Percentiles rank a stretch among this genome's conserved stretches.
phyloP scores from a whole-genome alignment of 805 yeast genomes.

The Metschnikowia hibisci region DNA sequence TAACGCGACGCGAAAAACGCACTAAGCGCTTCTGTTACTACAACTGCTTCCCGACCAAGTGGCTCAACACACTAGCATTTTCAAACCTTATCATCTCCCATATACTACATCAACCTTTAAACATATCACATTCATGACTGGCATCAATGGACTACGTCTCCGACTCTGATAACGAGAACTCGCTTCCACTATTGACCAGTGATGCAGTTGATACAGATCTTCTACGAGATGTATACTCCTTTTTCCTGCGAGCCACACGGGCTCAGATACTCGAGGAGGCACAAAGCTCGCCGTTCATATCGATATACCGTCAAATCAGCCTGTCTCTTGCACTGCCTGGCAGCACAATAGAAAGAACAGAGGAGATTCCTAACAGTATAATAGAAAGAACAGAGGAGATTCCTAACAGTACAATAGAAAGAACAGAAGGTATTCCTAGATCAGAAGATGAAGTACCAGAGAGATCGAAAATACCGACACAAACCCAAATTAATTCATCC shows the following conservation, averaged over 20 bases:
- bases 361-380: neutral
- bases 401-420: neutral
- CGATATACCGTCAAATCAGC: slow-evolving; percentile 3
- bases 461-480: no score
- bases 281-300: slow-evolving; percentile 8
- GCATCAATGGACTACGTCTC: slow-evolving; percentile 15
- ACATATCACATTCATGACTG: slow-evolving; percentile 1
- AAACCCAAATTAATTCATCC: no score
- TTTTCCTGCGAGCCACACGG: slow-evolving; percentile 12
- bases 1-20: slow-evolving; percentile 1
- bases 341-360: neutral
- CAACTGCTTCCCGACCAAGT: no score
- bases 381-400: neutral
- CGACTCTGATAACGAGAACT: slow-evolving; percentile 20
- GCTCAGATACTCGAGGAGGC: slow-evolving; percentile 13
- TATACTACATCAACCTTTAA: neutral
- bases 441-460: no score
- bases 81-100: no score
- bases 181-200: slow-evolving; percentile 13
- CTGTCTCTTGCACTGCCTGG: neutral
- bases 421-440: no score
- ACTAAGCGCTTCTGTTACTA: no score
- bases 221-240: slow-evolving; percentile 8
- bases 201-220: slow-evolving; percentile 13
- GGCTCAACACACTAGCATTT: no score